phyloP scores from a whole-genome alignment of 1,139 yeast genomes.

The Oligophagozyma castellii region DNA sequence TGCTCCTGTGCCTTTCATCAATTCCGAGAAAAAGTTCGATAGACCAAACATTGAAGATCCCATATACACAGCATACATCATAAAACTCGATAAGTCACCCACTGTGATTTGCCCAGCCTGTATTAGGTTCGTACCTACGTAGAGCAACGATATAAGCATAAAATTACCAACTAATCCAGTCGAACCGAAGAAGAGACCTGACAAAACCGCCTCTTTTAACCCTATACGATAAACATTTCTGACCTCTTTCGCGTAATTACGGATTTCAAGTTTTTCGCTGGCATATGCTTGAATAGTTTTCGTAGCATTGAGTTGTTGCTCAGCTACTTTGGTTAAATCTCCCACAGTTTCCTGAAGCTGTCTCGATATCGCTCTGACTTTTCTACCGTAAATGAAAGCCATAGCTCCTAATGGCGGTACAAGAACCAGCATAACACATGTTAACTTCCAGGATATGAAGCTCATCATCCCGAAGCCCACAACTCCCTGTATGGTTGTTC shows the following conservation, averaged over 20 bases:
- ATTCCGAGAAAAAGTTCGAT: slow-evolving; percentile 81
- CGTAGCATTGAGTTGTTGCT: slow-evolving; percentile 77
- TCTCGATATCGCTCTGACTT: slow-evolving; percentile 62
- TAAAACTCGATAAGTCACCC: slow-evolving; percentile 84
- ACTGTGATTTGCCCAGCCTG: slow-evolving; percentile 58
- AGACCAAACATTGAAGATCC: slow-evolving; percentile 87
- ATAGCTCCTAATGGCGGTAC: slow-evolving; percentile 79
- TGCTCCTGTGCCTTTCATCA: slow-evolving; percentile 97
- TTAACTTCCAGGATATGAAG: slow-evolving; percentile 66
- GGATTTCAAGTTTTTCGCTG: slow-evolving; percentile 57
- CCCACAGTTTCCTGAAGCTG: slow-evolving; percentile 80
- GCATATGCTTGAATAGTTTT: slow-evolving; percentile 83
- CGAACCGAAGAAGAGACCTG: slow-evolving; percentile 64
- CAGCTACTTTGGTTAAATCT: slow-evolving; percentile 80
- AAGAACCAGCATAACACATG: slow-evolving; percentile 63
- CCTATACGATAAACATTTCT: slow-evolving; percentile 65
- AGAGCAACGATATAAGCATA: slow-evolving; percentile 61
- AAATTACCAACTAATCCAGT: slow-evolving; percentile 78
- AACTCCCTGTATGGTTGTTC: slow-evolving; percentile 66
- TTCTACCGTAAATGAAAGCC: slow-evolving; percentile 68
- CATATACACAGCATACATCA: slow-evolving; percentile 92
- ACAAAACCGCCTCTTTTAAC: slow-evolving; percentile 65
- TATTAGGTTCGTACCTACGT: slow-evolving; percentile 72
- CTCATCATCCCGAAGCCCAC: slow-evolving; percentile 90
- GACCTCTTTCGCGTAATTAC: slow-evolving; percentile 54